Evolutionary conservation across 169 alveolate species (phyloP), one percentile per base, ranked within the genome.

Genomic region (Eimeria sp.): DNA sequence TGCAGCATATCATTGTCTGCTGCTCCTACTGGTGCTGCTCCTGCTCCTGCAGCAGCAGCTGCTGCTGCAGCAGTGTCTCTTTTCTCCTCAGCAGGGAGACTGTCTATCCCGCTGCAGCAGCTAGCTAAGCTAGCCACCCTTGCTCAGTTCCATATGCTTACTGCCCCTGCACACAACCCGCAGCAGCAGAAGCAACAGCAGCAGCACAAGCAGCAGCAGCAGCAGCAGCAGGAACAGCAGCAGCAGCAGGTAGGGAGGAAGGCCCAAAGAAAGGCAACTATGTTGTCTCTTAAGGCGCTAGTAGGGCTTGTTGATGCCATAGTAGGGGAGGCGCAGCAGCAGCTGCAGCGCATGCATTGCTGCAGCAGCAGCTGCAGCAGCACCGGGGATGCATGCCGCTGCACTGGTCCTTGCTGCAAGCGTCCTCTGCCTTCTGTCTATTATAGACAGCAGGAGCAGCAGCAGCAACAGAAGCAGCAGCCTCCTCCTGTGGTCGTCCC

Each of bases 41-140:
- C 40, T 34, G 3, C 40, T 34, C 3, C 40, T 34, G 40, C 40
- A 34, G 40, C 40, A 34, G 40, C 40, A 34, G 40, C 40, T 1
- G 40, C 61, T 1, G 16, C 61, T 1, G 16, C 20, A 14, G 1
- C 16, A 14, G 54, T 76, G 63, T 43, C 54, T 16, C n/a, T 45
- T 7, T 9, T 20, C 14, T 43, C 87, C 25, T 27, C 87, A 11
- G 54, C 63, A 7, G 87, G 87, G 4, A 58, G 87, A 20, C 43
- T 76, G 4, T 10, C 63, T 43, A n/a, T 76, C 14, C 13, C 87
- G 61, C 63, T 76, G 87, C 87, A 76, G 87, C 87, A 76, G 87
- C 87, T 76, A n/a, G 87, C 87, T 6, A 58, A 76, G 87, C 87
- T 76, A 34, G 87, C 87, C n/a, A 16, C 30, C 57, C 87, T 76